Conservation (phyloP, 2,329 filamentous ascomycete genomes). For the Pseudopyricularia javanii region DNA sequence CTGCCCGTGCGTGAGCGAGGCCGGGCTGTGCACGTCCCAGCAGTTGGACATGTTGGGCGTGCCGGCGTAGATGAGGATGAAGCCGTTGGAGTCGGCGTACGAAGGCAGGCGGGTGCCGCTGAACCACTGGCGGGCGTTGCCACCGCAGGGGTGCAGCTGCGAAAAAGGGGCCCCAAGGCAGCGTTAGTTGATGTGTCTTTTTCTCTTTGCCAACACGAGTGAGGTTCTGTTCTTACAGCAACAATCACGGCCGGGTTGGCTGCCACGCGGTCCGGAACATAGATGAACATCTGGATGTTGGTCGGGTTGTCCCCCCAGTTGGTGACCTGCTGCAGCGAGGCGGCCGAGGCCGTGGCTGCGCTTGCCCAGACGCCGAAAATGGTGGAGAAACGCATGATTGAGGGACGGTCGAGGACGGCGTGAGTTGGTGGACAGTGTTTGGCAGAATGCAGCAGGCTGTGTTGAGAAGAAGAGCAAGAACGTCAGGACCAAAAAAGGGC, state of each 20-base stretch:
- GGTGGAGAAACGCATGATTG: neutral
- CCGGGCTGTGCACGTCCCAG: conserved; percentile 43
- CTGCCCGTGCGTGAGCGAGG: conserved; percentile 34
- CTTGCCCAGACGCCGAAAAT: neutral
- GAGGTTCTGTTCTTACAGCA: conserved; percentile 18
- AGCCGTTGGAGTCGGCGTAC: conserved; percentile 28
- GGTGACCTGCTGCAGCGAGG: conserved; percentile 21
- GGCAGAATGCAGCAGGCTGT: neutral
- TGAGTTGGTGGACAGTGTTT: neutral
- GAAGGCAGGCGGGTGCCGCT: conserved; percentile 33
- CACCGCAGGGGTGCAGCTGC: conserved; percentile 5
- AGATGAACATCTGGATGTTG: conserved; percentile 30
- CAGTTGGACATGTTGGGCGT: conserved; percentile 31
- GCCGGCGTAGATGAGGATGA: conserved; percentile 40
- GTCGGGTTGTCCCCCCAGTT: conserved; percentile 26
- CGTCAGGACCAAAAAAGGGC: too few species aligned
- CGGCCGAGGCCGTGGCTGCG: conserved; percentile 16
- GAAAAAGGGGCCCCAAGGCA: neutral
- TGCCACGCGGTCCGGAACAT: conserved; percentile 20
- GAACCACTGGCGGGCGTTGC: conserved; percentile 31
- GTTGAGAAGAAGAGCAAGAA: neutral
- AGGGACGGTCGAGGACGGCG: neutral
- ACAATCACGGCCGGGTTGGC: conserved; percentile 34
- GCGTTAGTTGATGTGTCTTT: neutral
- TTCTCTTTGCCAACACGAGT: neutral